Evolutionary conservation across 2,329 filamentous ascomycete species (phyloP).

Genomic region (Xylariaceae sp.): DNA sequence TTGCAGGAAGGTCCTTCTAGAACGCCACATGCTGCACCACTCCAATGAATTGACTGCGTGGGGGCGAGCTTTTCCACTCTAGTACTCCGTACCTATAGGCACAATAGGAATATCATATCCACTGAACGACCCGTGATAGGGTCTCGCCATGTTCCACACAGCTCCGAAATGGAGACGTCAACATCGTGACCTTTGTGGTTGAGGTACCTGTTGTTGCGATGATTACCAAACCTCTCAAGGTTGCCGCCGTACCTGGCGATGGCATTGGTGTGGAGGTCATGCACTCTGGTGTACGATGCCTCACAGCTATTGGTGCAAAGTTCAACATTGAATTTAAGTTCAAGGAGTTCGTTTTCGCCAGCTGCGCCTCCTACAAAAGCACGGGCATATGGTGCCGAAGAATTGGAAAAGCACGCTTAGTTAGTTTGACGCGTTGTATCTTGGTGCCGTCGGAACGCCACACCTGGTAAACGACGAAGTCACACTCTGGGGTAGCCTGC

Average conservation of each 20-base stretch:
- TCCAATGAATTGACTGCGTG: too few species aligned
- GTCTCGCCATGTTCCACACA: too few species aligned
- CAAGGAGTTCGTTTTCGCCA: slow-evolving; percentile 61
- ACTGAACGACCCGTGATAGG: too few species aligned
- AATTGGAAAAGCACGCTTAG: slow-evolving; percentile 51
- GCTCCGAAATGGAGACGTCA: too few species aligned
- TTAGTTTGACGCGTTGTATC: slow-evolving; percentile 62
- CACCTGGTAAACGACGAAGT: slow-evolving; percentile 60
- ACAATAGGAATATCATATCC: too few species aligned
- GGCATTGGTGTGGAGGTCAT: slow-evolving; percentile 68
- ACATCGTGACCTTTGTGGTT: too few species aligned
- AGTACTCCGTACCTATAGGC: too few species aligned
- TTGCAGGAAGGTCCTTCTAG: too few species aligned
- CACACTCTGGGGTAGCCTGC: slow-evolving; percentile 62
- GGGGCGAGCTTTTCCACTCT: too few species aligned
- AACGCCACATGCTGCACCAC: too few species aligned
- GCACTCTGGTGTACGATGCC: slow-evolving; percentile 56
- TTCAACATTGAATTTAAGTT: slow-evolving; percentile 55
- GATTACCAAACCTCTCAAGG: slow-evolving; percentile 27
- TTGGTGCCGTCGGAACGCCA: slow-evolving; percentile 60
- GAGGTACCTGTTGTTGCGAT: too few species aligned
- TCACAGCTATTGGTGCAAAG: slow-evolving; percentile 47
- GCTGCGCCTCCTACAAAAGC: slow-evolving; percentile 54
- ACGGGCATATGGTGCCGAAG: slow-evolving; percentile 40
- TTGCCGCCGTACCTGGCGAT: slow-evolving; percentile 65